Evolutionary conservation across 306 rosid species (phyloP).

Genomic region (Lablab purpureus): DNA sequence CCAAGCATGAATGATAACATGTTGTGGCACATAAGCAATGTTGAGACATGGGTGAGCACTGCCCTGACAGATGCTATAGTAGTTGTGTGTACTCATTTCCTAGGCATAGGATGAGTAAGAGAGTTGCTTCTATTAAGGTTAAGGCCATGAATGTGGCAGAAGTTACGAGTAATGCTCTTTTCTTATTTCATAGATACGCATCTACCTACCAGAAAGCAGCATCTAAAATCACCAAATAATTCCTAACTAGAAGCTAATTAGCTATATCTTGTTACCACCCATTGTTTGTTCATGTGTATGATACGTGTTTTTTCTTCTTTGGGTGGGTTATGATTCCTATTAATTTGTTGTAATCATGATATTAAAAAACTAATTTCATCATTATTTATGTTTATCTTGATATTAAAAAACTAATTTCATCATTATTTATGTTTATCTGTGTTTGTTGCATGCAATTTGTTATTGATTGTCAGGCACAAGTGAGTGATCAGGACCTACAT

Average conservation of each 20-base stretch:
- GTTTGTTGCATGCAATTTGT: not conserved
- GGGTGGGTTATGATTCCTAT: slow-evolving; percentile 8
- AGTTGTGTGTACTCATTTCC: slow-evolving; percentile 57
- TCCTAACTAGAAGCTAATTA: slow-evolving; percentile 11
- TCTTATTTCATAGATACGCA: slow-evolving; percentile 67
- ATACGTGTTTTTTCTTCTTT: slow-evolving; percentile 47
- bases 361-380: not conserved
- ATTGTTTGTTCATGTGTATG: slow-evolving; percentile 33
- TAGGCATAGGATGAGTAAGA: slow-evolving; percentile 56
- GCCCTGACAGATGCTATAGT: slow-evolving; percentile 69
- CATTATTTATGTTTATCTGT: not conserved
- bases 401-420: too few relatives aligned
- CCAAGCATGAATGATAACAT: slow-evolving; percentile 39
- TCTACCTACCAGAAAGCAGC: slow-evolving; percentile 39
- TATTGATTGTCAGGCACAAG: not conserved
- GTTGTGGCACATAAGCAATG: slow-evolving; percentile 72
- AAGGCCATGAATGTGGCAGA: slow-evolving; percentile 67
- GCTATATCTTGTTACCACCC: slow-evolving; percentile 5
- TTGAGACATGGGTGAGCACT: slow-evolving; percentile 75
- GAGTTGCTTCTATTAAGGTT: slow-evolving; percentile 59
- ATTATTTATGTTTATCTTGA: not conserved
- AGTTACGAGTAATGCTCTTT: slow-evolving; percentile 63
- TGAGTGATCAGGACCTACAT: too few relatives aligned
- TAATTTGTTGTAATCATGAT: slow-evolving; percentile 15
- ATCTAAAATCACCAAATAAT: slow-evolving; percentile 13